A percentile compares a stretch with the other conserved stretches of the same genome.
phyloP scores from a whole-genome alignment of 306 rosid genomes.

The Lablab purpureus region DNA sequence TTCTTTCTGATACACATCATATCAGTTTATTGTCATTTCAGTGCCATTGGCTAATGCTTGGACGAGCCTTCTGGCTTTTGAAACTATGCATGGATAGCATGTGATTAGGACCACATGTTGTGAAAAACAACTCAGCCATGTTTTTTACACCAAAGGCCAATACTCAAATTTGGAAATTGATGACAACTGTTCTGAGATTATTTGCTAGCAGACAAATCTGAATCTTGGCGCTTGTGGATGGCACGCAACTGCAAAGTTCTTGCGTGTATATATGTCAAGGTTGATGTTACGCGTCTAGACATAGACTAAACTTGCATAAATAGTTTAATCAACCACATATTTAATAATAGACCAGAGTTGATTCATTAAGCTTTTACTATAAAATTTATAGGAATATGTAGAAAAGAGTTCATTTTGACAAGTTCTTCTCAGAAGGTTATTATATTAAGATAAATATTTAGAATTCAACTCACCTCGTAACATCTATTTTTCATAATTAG shows the following conservation, averaged over 20 bases:
- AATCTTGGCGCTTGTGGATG: conserved; percentile 36
- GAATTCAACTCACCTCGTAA: too few relatives aligned
- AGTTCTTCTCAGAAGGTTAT: too few relatives aligned
- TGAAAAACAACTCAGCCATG: background rate
- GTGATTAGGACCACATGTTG: background rate
- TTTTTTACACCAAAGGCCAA: background rate
- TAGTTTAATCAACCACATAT: too few relatives aligned
- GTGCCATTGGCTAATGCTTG: background rate
- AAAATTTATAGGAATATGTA: too few relatives aligned
- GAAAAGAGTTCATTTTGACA: too few relatives aligned
- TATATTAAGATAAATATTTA: too few relatives aligned
- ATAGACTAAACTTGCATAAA: too few relatives aligned
- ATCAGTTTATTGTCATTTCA: conserved; percentile 3
- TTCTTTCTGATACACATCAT: background rate
- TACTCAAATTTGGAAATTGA: background rate
- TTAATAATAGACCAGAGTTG: too few relatives aligned
- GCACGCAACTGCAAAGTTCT: conserved; percentile 12
- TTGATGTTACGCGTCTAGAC: too few relatives aligned
- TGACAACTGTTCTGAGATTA: background rate
- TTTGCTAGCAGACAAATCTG: background rate
- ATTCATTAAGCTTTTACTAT: too few relatives aligned
- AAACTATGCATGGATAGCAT: background rate
- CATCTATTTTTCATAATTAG: too few relatives aligned
- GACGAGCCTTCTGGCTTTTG: background rate
- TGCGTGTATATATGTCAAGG: background rate